A percentile compares a stretch with the other conserved stretches of the same genome.
These are phyloP conservation scores for Petunia hybrid DNA, from an alignment of 305 asterid species.

Conservation along the genomic window DNA sequence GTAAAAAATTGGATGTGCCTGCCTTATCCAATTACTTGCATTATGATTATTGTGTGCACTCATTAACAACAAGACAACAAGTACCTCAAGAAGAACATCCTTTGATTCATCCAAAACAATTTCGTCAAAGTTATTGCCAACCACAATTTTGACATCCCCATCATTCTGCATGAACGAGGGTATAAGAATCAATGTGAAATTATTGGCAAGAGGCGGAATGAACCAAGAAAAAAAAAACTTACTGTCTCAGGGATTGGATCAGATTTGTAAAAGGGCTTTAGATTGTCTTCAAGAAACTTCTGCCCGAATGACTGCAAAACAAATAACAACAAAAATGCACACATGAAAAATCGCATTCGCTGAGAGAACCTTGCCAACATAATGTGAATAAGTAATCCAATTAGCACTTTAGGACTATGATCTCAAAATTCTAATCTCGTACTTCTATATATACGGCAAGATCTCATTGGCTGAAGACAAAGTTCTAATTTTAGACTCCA, in stretches of 20 bases:
- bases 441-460: neutral
- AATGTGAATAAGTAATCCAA: neutral
- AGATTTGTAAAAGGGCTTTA: conserved; percentile 88
- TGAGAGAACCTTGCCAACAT: conserved; percentile 27
- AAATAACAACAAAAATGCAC: neutral
- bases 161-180: conserved; percentile 61
- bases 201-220: neutral
- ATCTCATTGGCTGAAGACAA: neutral
- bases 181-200: too few species aligned
- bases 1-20: neutral
- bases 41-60: neutral
- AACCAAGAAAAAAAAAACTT: conserved; percentile 37
- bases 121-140: conserved; percentile 91
- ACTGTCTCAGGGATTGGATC: conserved; percentile 86
- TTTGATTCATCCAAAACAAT: conserved; percentile 94
- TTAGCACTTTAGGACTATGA: neutral
- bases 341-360: neutral
- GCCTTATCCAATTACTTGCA: neutral
- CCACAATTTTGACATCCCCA: conserved; percentile 89
- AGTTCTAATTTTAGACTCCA: neutral
- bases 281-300: conserved; percentile 79
- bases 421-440: neutral
- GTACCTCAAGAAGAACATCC: conserved; percentile 98
- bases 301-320: conserved; percentile 72
- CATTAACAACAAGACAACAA: conserved; percentile 16